Base-by-base conservation (phyloP, 169 alveolate species). In the Plasmodium gaboni region DNA sequence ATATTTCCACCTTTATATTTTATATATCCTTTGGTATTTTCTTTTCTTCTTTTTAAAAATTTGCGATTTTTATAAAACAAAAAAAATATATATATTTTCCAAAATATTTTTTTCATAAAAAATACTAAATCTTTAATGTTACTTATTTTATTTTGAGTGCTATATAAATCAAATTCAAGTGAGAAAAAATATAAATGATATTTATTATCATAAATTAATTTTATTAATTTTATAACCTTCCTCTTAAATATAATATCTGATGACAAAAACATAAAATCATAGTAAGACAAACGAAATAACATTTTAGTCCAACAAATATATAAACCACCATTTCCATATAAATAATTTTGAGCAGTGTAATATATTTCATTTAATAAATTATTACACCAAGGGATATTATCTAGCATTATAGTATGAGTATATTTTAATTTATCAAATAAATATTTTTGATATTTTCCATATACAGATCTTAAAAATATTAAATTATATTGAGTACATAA, bases 241-340 rank as follows among this genome's bases (percentile, higher is more conserved):
- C 91, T 67, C 59, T 83, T 83, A 57, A 83, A 32, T 26, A 83
- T 68, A 17, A 83, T 57, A 57, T 83, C 91, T 10, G 91, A 83
- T 57, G 91, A 69, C 55, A 83, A 83, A 68, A 57, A 83, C 83
- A 83, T 83, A 42, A 64, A 83, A 83, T 83, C 91, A 32, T 83
- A 83, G 53, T 48, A 83, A 15, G 86, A 48, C 42, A 83, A 57
- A 61, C 55, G 91, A 72, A 83, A 83, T 12, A 57, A 42, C 19
- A 68, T 83, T n/a, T 83, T 83, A 7, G 38, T 68, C 91, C 91
- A 83, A 61, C 91, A 83, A 4, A 83, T 83, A 73, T 42, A 83
- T 69, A 83, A 17, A 9, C 91, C 91, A 28, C 91, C 91, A 69
- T 83, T 83, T 19, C 85, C 91, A 50, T 22, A 7, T n/a, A 83